Evolutionary conservation across 768 basidiomycete genomes (phyloP), one percentile per base, ranked within the genome.

Genomic region (Tricholoma sp.): DNA sequence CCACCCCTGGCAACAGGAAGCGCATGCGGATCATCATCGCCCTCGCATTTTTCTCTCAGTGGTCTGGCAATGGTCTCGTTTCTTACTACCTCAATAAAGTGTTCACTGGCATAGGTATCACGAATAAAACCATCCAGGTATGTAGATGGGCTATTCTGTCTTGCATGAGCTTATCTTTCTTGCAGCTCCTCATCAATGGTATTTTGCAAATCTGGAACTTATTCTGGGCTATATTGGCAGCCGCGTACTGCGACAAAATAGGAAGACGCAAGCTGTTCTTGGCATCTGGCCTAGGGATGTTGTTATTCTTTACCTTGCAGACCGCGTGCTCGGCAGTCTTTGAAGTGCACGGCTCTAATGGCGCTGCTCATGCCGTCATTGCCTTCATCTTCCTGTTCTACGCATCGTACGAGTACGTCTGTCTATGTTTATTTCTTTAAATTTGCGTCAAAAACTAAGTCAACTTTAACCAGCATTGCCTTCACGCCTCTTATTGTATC

Each of bases 371-470:
- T 63, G 79, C 87, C 18, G 82, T 91, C 70, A 86, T 94, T 57
- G 89, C 82, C 2, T 88, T 91, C 74, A 89, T 92, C 71, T 92
- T 91, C 81, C 68, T 92, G 56, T 92, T 83, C 75, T 90, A 89
- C 66, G 84, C 84, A 8, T 74, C 80, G 51, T 93, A 91, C 66
- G 89, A 92, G 80, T 83, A 65, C 61, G 81, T 73, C 13, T 31
- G n/a, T 12, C 52, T 10, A 24, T 20, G 39, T 42, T 28, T 33
- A 24, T n/a, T 18, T 20, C 9, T 45, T 6, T 13, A 24, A 24
- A 24, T 15, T 49, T 31, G 11, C 9, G n/a, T 24, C 13, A 32
- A 34, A 24, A 55, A 47, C 53, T 63, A 32, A 55, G 29, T 52
- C 42, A 37, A 44, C 12, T 17, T 29, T 50, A n/a, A 36, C 28